Conservation (phyloP, 2,329 filamentous ascomycete genomes). For the Nemania diffusa region DNA sequence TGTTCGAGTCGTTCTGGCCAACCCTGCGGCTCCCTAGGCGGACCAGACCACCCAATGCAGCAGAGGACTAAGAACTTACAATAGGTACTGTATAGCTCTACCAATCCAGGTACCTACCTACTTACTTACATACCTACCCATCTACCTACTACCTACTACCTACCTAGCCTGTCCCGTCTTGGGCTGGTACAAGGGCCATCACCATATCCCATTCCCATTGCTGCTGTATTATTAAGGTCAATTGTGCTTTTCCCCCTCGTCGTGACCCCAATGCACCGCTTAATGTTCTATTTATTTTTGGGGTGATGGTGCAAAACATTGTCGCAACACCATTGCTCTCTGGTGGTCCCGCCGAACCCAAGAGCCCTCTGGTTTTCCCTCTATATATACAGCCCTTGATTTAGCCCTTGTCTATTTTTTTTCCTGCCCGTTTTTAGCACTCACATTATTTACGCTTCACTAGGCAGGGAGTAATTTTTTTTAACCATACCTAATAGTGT, state of each 20-base stretch:
- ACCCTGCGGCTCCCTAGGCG: constrained; percentile 31
- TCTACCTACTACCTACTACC: too few relatives aligned
- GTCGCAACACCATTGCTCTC: constrained; percentile 21
- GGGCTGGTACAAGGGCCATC: constrained; percentile 22
- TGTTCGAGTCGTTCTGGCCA: constrained; percentile 1
- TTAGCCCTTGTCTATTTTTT: constrained; percentile 3
- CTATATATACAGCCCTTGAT: constrained; percentile 15
- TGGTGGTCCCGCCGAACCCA: constrained; percentile 22
- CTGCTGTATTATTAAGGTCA: constrained; percentile 25
- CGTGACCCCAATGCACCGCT: constrained; percentile 16
- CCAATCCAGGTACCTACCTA: constrained; percentile 17
- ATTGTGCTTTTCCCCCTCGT: constrained; percentile 20
- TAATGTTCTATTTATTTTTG: constrained; percentile 20
- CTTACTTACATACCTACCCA: too few relatives aligned
- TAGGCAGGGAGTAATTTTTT: constrained; percentile 20
- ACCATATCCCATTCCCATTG: constrained; percentile 8
- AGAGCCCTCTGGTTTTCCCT: background rate
- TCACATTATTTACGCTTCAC: constrained; percentile 16
- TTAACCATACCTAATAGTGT: constrained; percentile 36
- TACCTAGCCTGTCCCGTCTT: constrained; percentile 25
- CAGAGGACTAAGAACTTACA: constrained; percentile 9
- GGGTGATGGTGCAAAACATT: constrained; percentile 26
- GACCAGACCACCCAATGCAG: constrained; percentile 16
- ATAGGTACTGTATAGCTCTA: background rate
- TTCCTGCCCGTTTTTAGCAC: constrained; percentile 9